These are phyloP conservation scores for Pyrenula aspistea DNA, from an alignment of 495 filamentous ascomycete genomes.

Conservation along the genomic window DNA sequence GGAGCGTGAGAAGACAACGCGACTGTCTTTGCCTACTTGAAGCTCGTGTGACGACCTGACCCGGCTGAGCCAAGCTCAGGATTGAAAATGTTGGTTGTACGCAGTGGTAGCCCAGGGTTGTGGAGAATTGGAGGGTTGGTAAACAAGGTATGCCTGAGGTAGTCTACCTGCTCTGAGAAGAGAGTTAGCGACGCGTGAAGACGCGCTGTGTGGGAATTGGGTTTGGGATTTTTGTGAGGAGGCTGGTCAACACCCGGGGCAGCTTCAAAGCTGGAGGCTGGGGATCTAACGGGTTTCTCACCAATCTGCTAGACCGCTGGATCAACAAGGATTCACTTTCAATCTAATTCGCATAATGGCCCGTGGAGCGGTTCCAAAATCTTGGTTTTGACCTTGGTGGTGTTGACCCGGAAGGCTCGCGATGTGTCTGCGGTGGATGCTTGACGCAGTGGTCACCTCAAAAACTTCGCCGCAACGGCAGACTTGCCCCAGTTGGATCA, in stretches of 20 bases:
- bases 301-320: neutral
- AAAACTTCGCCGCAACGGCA: neutral
- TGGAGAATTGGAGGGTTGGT: neutral
- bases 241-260: neutral
- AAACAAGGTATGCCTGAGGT: neutral
- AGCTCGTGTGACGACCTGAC: neutral
- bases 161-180: neutral
- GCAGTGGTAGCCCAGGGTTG: neutral
- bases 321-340: neutral
- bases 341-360: neutral
- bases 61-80: neutral
- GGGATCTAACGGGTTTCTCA: neutral
- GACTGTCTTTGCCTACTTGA: neutral
- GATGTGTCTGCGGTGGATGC: neutral
- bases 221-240: neutral
- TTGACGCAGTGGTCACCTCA: neutral
- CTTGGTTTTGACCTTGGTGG: neutral
- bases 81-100: neutral
- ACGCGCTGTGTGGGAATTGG: neutral
- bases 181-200: neutral
- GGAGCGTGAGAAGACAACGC: neutral
- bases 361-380: neutral
- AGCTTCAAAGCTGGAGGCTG: neutral
- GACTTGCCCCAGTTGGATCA: neutral
- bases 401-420: neutral